Percentiles rank a stretch among this genome's conserved stretches.
Conservation (phyloP, 495 filamentous ascomycete species). For the Tuber borchii region DNA sequence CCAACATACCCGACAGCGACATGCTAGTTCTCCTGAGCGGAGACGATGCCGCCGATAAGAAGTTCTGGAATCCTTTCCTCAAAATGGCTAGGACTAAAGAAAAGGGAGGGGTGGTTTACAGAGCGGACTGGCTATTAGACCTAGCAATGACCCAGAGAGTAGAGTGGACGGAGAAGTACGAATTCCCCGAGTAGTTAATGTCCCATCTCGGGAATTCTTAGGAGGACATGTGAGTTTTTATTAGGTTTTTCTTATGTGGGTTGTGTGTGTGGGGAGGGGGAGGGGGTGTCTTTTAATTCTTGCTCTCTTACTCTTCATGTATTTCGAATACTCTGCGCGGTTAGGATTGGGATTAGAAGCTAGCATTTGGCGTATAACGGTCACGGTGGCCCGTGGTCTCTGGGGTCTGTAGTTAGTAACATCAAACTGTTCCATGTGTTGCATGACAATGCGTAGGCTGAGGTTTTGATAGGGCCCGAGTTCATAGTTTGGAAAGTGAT, state of each 20-base stretch:
- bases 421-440: not conserved
- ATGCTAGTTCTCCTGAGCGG: constrained; percentile 74
- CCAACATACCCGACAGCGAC: constrained; percentile 48
- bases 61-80: constrained; percentile 72
- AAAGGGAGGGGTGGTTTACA: constrained; percentile 69
- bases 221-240: not conserved
- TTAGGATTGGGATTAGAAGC: constrained; percentile 5
- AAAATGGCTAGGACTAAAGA: constrained; percentile 64
- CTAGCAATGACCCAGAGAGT: constrained; percentile 79
- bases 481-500: not conserved
- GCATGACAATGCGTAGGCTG: not conserved
- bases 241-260: not conserved
- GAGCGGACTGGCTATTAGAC: constrained; percentile 80
- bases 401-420: not conserved
- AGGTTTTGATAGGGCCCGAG: not conserved
- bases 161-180: constrained; percentile 58
- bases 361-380: constrained; percentile 2
- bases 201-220: not conserved
- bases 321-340: not conserved
- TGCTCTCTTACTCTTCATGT: not conserved
- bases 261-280: not conserved
- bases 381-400: not conserved
- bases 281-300: not conserved
- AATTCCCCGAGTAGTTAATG: constrained; percentile 15
- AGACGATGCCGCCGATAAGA: constrained; percentile 56